Base-by-base conservation (phyloP, 192 early-diverging fungal species). In the Rhizophlyctis rosea region DNA sequence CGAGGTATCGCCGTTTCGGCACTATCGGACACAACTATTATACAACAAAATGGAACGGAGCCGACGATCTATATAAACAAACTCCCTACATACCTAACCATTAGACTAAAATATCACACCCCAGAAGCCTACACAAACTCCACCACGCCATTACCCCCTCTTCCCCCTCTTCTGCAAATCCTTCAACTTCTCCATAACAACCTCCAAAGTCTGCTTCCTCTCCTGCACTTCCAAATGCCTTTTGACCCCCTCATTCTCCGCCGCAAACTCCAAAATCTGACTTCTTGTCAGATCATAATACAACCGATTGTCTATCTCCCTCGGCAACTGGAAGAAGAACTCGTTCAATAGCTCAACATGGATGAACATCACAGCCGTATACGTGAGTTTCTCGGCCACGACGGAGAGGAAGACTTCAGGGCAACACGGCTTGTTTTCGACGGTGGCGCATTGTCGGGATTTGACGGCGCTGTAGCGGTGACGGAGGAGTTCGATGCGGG, bases 271-370 rank as follows among this genome's bases (percentile, higher is more conserved):
- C 59, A 84, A 77, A 54, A 95, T 91, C 66, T 97, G 86, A 54
- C 86, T 69, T 62, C 86, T 74, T 5, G 80, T 83, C 68, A 93
- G 79, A 69, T 88, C 90, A 55, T 96, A 96, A 57, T 94, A 94
- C 58, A 98, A 67, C 54, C 87, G 80, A 59, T 92, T 87, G 71
- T 98, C 96, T 23, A 98, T 86, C 75, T 96, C 92, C 34, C 96
- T 76, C 34, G 96, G 96, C 61, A 97, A 84, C 77, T 97, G 94
- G 86, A 96, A 96, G 69, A 96, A 94, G 76, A 97, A 98, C 74
- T 98, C 96, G 69, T 94, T 95, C 69, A 98, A 76, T 50, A 98
- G 81, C 74, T 98, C 96, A 21, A 95, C 91, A 70, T 93, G 91
- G 64, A 98, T 95, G 70, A 98, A 98, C 90, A 98, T 94, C 35